phyloP scores from a whole-genome alignment of 805 yeast species.

The Pichia paraexigua region DNA sequence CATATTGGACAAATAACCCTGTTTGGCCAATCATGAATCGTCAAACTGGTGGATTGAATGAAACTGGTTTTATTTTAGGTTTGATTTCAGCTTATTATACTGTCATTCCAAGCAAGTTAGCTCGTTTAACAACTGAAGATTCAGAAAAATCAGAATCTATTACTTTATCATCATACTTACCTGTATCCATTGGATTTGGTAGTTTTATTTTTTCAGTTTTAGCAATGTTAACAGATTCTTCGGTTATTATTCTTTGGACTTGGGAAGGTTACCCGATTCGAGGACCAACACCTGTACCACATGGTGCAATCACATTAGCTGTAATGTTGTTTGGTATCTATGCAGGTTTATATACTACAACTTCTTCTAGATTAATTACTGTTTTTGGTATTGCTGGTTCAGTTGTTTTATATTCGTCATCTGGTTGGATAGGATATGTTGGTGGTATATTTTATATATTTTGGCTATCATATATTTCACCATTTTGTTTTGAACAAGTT shows the following conservation, averaged over 20 bases:
- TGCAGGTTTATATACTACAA: constrained; percentile 32
- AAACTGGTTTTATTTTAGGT: constrained; percentile 59
- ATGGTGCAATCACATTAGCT: constrained; percentile 59
- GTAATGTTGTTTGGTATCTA: constrained; percentile 53
- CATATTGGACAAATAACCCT: constrained; percentile 81
- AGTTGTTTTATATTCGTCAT: constrained; percentile 38
- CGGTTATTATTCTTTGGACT: constrained; percentile 85
- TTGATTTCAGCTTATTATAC: constrained; percentile 57
- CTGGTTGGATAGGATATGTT: constrained; percentile 64
- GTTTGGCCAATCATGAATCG: constrained; percentile 91
- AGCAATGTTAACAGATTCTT: constrained; percentile 74
- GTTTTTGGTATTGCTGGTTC: constrained; percentile 42
- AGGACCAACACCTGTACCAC: constrained; percentile 84
- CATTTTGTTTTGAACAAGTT: constrained; percentile 48
- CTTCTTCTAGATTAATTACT: constrained; percentile 15
- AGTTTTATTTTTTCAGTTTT: constrained; percentile 63
- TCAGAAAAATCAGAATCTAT: neutral
- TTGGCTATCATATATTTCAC: constrained; percentile 56
- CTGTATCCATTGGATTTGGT: constrained; percentile 67
- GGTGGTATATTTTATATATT: constrained; percentile 62
- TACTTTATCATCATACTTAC: constrained; percentile 20
- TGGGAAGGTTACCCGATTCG: constrained; percentile 91
- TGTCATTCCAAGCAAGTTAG: constrained; percentile 12
- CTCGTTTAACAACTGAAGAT: neutral
- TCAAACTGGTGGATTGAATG: constrained; percentile 80